Evolutionary conservation across 1,284 basidiomycete species (phyloP).

Genomic region (Irpex sp.): DNA sequence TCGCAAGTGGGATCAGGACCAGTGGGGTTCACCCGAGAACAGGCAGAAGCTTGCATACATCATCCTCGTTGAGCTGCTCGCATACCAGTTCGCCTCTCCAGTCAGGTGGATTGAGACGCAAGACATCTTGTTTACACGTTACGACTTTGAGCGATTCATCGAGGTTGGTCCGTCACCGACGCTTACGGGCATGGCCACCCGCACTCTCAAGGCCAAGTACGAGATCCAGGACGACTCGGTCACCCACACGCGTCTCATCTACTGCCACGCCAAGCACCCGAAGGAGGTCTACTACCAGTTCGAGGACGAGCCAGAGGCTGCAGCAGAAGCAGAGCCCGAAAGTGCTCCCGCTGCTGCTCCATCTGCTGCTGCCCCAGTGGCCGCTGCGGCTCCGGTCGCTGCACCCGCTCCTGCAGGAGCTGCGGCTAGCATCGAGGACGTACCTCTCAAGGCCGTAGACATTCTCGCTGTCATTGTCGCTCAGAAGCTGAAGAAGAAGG

Average conservation of each 20-base stretch:
- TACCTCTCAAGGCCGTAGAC: slow-evolving; percentile 89
- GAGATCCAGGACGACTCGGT: slow-evolving; percentile 87
- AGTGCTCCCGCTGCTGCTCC: slow-evolving; percentile 33
- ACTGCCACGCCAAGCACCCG: slow-evolving; percentile 92
- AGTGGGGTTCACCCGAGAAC: slow-evolving; percentile 80
- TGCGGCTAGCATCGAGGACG: slow-evolving; percentile 81
- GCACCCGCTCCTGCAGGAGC: slow-evolving; percentile 53
- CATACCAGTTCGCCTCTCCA: slow-evolving; percentile 95
- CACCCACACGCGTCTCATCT: slow-evolving; percentile 77
- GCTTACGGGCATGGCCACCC: slow-evolving; percentile 92
- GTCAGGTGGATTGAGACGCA: slow-evolving; percentile 99
- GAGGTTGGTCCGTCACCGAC: slow-evolving; percentile 97
- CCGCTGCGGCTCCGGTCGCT: slow-evolving; percentile 41
- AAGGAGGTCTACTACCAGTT: slow-evolving; percentile 99
- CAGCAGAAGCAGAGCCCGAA: slow-evolving; percentile 39
- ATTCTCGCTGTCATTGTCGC: slow-evolving; percentile 89
- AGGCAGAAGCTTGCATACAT: slow-evolving; percentile 93
- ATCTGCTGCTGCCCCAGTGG: slow-evolving; percentile 39
- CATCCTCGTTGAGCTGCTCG: slow-evolving; percentile 93
- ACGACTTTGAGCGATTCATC: slow-evolving; percentile 90
- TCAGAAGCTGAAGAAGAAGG: slow-evolving; percentile 96
- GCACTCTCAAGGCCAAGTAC: slow-evolving; percentile 96
- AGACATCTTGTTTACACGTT: slow-evolving; percentile 89
- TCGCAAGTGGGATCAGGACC: slow-evolving; percentile 90
- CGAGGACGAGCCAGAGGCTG: slow-evolving; percentile 77